Evolutionary conservation across 1,139 yeast genomes (phyloP).

Genomic region (Pichia sp.): DNA sequence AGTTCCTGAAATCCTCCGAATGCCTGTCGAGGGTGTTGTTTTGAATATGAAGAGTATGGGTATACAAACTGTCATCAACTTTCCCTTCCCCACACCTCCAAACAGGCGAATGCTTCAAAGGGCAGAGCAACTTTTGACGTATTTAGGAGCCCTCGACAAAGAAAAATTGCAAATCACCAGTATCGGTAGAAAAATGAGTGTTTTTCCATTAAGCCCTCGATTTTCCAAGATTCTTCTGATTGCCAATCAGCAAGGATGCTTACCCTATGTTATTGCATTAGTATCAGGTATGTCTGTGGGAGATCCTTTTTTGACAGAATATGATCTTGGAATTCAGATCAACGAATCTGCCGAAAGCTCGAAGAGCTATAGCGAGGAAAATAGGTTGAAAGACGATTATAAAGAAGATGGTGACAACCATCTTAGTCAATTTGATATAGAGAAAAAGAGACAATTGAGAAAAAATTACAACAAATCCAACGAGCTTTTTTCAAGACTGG

Average conservation of each 20-base stretch:
- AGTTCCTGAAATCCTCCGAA: constrained; percentile 83
- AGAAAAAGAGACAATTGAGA: constrained; percentile 44
- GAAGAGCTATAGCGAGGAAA: constrained; percentile 15
- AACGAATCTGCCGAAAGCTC: constrained; percentile 21
- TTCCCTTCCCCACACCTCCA: constrained; percentile 97
- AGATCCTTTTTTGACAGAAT: constrained; percentile 77
- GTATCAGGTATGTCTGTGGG: constrained; percentile 94
- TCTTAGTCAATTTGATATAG: constrained; percentile 36
- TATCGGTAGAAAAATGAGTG: constrained; percentile 79
- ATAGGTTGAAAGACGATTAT: constrained; percentile 35
- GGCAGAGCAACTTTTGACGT: constrained; percentile 66
- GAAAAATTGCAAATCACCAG: constrained; percentile 53
- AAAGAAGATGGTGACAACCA: constrained; percentile 19
- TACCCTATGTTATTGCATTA: constrained; percentile 82
- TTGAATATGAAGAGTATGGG: constrained; percentile 97
- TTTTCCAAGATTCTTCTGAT: constrained; percentile 85
- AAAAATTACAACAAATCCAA: constrained; percentile 51
- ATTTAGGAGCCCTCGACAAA: constrained; percentile 73
- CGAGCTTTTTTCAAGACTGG: constrained; percentile 61
- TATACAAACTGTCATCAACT: constrained; percentile 80
- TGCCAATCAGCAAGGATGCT: constrained; percentile 82
- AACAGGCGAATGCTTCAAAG: constrained; percentile 53
- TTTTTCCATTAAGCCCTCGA: constrained; percentile 91
- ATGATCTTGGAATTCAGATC: constrained; percentile 56
- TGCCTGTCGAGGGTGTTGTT: constrained; percentile 95